A percentile compares a stretch with the other conserved stretches of the same genome.
phyloP scores from a whole-genome alignment of 805 yeast species.

The Zygotorulaspora sp. region DNA sequence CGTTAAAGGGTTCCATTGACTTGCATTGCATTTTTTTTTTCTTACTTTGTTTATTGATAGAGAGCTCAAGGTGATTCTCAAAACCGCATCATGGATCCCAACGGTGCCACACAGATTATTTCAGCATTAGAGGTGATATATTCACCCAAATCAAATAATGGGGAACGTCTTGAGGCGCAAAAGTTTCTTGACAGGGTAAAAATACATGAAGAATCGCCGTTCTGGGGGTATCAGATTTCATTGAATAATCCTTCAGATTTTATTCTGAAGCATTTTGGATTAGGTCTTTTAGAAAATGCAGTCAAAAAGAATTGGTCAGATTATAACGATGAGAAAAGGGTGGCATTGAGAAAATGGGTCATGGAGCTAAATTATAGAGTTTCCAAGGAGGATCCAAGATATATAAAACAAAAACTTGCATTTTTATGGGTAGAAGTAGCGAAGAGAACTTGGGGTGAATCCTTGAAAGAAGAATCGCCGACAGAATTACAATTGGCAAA shows the following conservation, averaged over 20 bases:
- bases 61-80: no score
- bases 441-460: constrained; percentile 85
- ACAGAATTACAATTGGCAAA: constrained; percentile 44
- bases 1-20: not conserved
- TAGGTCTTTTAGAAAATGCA: constrained; percentile 71
- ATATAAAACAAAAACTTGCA: constrained; percentile 83
- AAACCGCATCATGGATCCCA: constrained; percentile 70
- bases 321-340: constrained; percentile 54
- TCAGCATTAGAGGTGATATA: constrained; percentile 74
- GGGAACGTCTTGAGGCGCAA: constrained; percentile 53
- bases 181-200: constrained; percentile 72
- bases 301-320: constrained; percentile 50
- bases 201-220: constrained; percentile 76
- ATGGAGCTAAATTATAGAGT: constrained; percentile 67
- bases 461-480: constrained; percentile 39
- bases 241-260: constrained; percentile 53
- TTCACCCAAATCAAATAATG: constrained; percentile 58
- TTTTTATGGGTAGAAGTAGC: constrained; percentile 88
- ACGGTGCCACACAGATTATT: constrained; percentile 69
- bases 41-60: not conserved
- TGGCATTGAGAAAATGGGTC: constrained; percentile 78
- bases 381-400: constrained; percentile 72
- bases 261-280: constrained; percentile 85
- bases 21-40: constrained; percentile 2
- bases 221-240: constrained; percentile 87